phyloP scores from a whole-genome alignment of 345 rosid genomes.

The Syzygium grande region DNA sequence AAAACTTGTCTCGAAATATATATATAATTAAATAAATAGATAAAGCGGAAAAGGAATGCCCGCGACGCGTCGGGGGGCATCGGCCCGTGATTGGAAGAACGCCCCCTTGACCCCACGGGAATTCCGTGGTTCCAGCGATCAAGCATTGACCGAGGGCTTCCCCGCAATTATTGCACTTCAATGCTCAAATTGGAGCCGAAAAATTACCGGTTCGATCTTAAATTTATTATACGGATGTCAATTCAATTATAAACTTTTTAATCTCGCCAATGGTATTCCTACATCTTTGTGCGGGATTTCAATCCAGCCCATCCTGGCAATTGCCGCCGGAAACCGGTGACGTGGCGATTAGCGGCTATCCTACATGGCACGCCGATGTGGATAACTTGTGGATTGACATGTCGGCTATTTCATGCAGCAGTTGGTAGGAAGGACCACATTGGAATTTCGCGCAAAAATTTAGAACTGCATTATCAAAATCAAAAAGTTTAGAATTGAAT shows the following conservation, averaged over 20 bases:
- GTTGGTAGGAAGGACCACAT: neutral
- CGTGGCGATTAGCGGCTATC: neutral
- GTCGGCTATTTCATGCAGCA: accelerated
- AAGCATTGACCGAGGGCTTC: neutral
- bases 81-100: neutral
- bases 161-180: neutral
- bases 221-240: neutral
- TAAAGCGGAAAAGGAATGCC: neutral
- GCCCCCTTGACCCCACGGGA: neutral
- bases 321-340: neutral
- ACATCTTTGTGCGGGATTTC: neutral
- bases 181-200: neutral
- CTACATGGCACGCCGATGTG: neutral
- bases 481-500: neutral
- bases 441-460: neutral
- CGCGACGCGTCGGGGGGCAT: neutral
- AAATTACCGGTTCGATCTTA: neutral
- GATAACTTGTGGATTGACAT: neutral
- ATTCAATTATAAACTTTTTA: neutral
- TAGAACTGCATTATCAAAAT: accelerated
- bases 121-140: neutral
- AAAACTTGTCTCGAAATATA: neutral
- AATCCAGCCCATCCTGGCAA: neutral
- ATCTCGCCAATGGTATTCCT: neutral
- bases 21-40: neutral